A percentile compares a stretch with the other conserved stretches of the same genome.
phyloP scores from a whole-genome alignment of 2,329 filamentous ascomycete species.

The Aureobasidium lini region DNA sequence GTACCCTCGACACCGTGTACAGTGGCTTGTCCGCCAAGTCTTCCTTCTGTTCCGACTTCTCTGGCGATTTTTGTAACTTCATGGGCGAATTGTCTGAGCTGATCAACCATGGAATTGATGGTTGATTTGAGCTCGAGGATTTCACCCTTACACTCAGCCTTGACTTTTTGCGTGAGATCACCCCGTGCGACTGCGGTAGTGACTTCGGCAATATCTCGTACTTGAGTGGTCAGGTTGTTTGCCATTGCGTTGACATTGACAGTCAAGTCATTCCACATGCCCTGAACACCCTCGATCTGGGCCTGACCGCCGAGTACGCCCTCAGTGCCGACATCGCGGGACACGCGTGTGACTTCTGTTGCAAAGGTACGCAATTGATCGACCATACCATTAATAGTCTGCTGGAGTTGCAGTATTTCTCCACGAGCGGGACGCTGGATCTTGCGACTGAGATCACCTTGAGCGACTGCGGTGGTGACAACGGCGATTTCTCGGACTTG shows the following conservation, averaged over 20 bases:
- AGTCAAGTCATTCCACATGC: slow-evolving; percentile 60
- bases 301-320: slow-evolving; percentile 57
- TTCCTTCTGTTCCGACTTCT: slow-evolving; percentile 46
- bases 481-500: slow-evolving; percentile 97
- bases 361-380: slow-evolving; percentile 59
- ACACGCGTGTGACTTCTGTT: slow-evolving; percentile 57
- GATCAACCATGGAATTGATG: slow-evolving; percentile 48
- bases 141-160: slow-evolving; percentile 46
- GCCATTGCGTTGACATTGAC: slow-evolving; percentile 49
- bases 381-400: slow-evolving; percentile 69
- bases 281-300: slow-evolving; percentile 57
- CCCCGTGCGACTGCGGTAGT: slow-evolving; percentile 46
- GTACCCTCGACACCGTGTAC: slow-evolving; percentile 47
- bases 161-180: slow-evolving; percentile 45
- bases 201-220: slow-evolving; percentile 46
- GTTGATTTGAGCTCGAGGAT: slow-evolving; percentile 45
- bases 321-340: slow-evolving; percentile 57
- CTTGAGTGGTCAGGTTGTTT: slow-evolving; percentile 46
- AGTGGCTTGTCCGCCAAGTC: slow-evolving; percentile 44
- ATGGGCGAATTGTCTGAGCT: slow-evolving; percentile 45
- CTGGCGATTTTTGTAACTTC: slow-evolving; percentile 47
- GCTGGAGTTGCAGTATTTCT: slow-evolving; percentile 90
- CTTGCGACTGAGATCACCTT: slow-evolving; percentile 90
- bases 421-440: slow-evolving; percentile 90
- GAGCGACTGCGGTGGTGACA: slow-evolving; percentile 90